Evolutionary conservation across 106 monocot genomes (phyloP), one percentile per base, ranked within the genome.

Genomic region (Phalaenopsis equestris): DNA sequence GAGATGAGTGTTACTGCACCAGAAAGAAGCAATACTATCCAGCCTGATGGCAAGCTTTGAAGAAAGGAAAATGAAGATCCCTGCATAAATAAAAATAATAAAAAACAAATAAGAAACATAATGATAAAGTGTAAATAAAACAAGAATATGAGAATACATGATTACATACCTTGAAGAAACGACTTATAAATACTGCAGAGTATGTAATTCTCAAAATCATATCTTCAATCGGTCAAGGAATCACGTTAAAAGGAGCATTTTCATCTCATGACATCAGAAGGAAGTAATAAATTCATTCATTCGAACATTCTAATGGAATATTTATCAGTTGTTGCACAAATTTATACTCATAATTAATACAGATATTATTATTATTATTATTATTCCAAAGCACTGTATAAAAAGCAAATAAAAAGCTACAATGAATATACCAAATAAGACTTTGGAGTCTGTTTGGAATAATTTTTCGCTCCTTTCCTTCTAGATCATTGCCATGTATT

Each of bases 121-220:
- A 72, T 16, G 55, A 19, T 2, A 9, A 14, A 7, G 45, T 1
- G 23, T 12, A 47, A 37, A 18, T 11, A 39, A 52, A 24, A n/a
- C 41, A 45, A 36, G 6, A 42, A 19, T 52, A 70, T 42, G 3
- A 30, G 46, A 48, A 10, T 4, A 72, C 19, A 79, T 58, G 72
- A 42, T 58, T 41, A 67, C 36, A 17, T 81, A 94, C 96, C 92
- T 94, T 80, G 79, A 97, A 97, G 78, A 86, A 94, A 42, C 56
- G 55, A 75, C 78, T 94, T 86, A 97, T 92, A 77, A 90, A 97
- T 42, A 87, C 64, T 81, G 82, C 86, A 14, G 96, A 94, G 75
- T 97, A 97, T 75, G 89, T 58, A 55, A 94, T 97, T 83, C 96
- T 81, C 41, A 92, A 79, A 1, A 85, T 81, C 96, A 97, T 97